These are phyloP conservation scores for Dendrothele bispora DNA, from an alignment of 768 basidiomycete species.

Conservation along the genomic window DNA sequence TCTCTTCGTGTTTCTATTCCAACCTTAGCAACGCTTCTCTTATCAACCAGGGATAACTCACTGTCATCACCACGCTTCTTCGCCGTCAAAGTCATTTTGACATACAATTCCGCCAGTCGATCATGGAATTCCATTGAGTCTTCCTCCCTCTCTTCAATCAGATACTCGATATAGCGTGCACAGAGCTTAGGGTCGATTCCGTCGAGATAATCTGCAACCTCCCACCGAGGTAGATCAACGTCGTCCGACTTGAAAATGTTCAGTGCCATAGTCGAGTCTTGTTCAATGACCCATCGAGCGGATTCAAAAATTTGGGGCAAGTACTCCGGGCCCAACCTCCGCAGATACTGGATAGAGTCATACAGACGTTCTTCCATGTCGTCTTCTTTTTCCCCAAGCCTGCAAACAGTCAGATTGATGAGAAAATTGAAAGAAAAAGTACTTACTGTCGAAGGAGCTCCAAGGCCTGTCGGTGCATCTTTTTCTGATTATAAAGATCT, in stretches of 20 bases:
- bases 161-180: slow-evolving; percentile 79
- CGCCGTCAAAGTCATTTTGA: slow-evolving; percentile 61
- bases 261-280: slow-evolving; percentile 71
- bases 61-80: slow-evolving; percentile 62
- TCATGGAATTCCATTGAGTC: slow-evolving; percentile 75
- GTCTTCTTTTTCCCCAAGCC: slow-evolving; percentile 75
- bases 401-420: slow-evolving; percentile 27
- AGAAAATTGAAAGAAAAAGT: background rate
- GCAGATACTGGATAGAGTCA: slow-evolving; percentile 87
- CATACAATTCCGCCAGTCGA: slow-evolving; percentile 84
- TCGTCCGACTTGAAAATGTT: slow-evolving; percentile 97
- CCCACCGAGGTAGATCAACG: slow-evolving; percentile 78
- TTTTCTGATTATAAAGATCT: slow-evolving; percentile 90
- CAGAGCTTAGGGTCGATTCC: slow-evolving; percentile 67
- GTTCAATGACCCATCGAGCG: slow-evolving; percentile 83
- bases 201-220: slow-evolving; percentile 79
- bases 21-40: slow-evolving; percentile 1
- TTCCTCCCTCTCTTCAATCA: slow-evolving; percentile 76
- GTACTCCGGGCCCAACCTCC: slow-evolving; percentile 84
- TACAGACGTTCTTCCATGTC: slow-evolving; percentile 77
- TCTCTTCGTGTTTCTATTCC: slow-evolving; percentile 46
- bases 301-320: slow-evolving; percentile 79
- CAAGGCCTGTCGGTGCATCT: slow-evolving; percentile 91
- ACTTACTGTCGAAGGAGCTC: slow-evolving; percentile 81
- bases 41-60: slow-evolving; percentile 25